Conservation (phyloP, 495 filamentous ascomycete species). For the Melanomma pulvis-pyrius region DNA sequence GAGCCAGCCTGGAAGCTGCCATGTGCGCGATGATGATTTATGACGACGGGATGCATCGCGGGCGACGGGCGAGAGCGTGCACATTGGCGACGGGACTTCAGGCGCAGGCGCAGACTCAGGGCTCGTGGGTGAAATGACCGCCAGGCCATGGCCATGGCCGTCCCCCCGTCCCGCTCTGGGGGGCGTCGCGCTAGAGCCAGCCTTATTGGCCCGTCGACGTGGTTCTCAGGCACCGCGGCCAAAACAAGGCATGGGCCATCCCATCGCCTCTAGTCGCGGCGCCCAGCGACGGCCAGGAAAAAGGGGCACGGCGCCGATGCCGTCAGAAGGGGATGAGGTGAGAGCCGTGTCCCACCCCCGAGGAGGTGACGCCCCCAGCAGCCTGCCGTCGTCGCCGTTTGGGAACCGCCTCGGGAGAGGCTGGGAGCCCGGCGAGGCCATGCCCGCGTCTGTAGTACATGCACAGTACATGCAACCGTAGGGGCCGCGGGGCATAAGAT, state of each 20-base stretch:
- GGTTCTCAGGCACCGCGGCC: slow-evolving; percentile 20
- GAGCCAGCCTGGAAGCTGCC: too few relatives aligned
- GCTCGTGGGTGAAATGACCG: not conserved
- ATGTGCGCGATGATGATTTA: too few relatives aligned
- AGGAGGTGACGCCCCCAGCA: not conserved
- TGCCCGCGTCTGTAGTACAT: slow-evolving; percentile 8
- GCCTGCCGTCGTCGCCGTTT: not conserved
- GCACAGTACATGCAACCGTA: too few relatives aligned
- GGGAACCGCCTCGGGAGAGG: not conserved
- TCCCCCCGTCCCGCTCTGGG: not conserved
- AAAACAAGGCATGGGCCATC: slow-evolving; percentile 19
- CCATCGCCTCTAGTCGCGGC: not conserved
- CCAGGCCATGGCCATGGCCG: not conserved
- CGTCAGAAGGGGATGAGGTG: slow-evolving; percentile 19
- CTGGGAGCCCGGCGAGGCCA: slow-evolving; percentile 2
- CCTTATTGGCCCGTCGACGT: slow-evolving; percentile 15
- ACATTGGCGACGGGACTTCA: not conserved
- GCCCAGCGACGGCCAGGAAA: slow-evolving; percentile 6
- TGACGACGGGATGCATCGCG: too few relatives aligned
- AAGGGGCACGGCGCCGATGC: slow-evolving; percentile 14
- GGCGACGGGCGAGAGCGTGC: too few relatives aligned
- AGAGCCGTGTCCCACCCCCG: not conserved
- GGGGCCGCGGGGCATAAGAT: slow-evolving; percentile 22
- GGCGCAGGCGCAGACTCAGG: not conserved
- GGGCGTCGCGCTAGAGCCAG: not conserved